Percentiles rank a stretch among this genome's conserved stretches.
Evolutionary conservation across 2,329 filamentous ascomycete species (phyloP).

Genomic region (Colletotrichum euphorbiae): DNA sequence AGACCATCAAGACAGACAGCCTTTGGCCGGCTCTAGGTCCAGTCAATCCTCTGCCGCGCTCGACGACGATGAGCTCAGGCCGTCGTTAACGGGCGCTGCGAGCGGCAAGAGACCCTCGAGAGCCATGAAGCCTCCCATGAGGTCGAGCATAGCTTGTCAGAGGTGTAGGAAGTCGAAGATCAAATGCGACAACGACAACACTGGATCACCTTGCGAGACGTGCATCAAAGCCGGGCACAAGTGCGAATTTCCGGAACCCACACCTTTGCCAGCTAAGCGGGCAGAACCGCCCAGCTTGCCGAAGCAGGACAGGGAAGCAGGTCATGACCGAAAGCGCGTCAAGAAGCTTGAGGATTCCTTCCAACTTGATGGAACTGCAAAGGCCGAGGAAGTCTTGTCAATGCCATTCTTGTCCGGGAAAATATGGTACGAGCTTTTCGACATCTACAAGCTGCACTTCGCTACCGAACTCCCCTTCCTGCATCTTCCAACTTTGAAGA

Average conservation of each 20-base stretch:
- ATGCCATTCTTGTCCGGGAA: slow-evolving; percentile 71
- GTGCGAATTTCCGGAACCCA: slow-evolving; percentile 74
- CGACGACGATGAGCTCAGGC: slow-evolving; percentile 46
- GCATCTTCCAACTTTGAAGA: slow-evolving; percentile 72
- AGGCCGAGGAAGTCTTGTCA: slow-evolving; percentile 70
- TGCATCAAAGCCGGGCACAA: slow-evolving; percentile 79
- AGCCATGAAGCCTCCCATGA: slow-evolving; percentile 68
- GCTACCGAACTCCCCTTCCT: slow-evolving; percentile 79
- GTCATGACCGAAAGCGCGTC: slow-evolving; percentile 62
- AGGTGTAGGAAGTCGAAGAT: slow-evolving; percentile 85
- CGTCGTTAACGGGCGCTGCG: slow-evolving; percentile 11
- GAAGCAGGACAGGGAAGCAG: slow-evolving; percentile 56
- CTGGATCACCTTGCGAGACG: slow-evolving; percentile 68
- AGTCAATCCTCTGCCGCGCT: slow-evolving; percentile 39
- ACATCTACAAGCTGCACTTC: slow-evolving; percentile 78
- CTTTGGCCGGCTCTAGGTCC: slow-evolving; percentile 40
- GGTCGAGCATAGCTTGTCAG: slow-evolving; percentile 83
- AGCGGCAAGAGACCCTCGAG: slow-evolving; percentile 52
- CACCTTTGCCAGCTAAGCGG: slow-evolving; percentile 54
- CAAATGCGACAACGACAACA: slow-evolving; percentile 84
- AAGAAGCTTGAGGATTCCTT: slow-evolving; percentile 57
- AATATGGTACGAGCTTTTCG: slow-evolving; percentile 76
- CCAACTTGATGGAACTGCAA: slow-evolving; percentile 52
- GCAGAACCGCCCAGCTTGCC: slow-evolving; percentile 50
- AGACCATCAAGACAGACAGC: slow-evolving; percentile 43